phyloP scores from a whole-genome alignment of 2,329 filamentous ascomycete species.

The Pseudogymnoascus sp. region DNA sequence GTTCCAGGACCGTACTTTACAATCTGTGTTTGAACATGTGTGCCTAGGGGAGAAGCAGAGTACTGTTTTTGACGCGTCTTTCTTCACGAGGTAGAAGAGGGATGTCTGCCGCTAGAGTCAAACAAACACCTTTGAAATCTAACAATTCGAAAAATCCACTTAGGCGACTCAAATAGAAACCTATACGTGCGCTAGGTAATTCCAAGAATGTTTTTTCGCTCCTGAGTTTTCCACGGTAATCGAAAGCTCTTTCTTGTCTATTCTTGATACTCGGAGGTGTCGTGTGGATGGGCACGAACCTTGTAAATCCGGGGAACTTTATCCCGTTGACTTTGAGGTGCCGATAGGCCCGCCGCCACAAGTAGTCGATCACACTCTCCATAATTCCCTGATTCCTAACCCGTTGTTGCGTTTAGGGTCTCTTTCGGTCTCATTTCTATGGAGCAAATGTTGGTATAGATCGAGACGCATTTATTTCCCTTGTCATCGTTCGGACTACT shows the following conservation, averaged over 20 bases:
- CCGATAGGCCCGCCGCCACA: background rate
- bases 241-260: background rate
- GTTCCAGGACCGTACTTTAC: background rate
- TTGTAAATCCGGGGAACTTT: background rate
- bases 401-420: background rate
- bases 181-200: background rate
- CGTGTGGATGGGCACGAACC: background rate
- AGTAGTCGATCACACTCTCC: background rate
- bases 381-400: background rate
- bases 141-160: background rate
- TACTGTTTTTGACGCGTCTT: too few relatives aligned
- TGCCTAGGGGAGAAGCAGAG: background rate
- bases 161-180: background rate
- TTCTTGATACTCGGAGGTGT: background rate
- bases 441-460: background rate
- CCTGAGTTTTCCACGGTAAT: background rate
- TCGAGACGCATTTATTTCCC: background rate
- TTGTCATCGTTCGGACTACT: background rate
- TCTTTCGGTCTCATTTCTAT: background rate
- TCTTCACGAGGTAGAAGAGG: too few relatives aligned
- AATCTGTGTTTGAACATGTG: background rate
- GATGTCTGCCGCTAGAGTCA: background rate
- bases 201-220: background rate
- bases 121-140: background rate
- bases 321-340: background rate